Conservation (phyloP, 768 basidiomycete genomes). For the Amanita thiersii region DNA sequence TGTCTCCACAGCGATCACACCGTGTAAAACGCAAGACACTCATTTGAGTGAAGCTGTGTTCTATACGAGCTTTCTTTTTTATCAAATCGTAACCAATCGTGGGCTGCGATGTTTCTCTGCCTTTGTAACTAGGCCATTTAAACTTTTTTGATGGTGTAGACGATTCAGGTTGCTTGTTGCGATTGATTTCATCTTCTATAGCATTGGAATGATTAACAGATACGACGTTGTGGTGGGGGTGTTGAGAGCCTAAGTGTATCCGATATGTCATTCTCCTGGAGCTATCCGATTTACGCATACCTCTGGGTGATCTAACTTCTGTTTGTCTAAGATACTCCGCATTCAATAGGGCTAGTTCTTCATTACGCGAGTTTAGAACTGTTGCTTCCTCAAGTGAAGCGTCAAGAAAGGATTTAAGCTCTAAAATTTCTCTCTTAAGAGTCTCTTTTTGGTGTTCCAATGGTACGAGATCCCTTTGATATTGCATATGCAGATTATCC, state of each 20-base stretch:
- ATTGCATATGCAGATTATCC: conserved; percentile 81
- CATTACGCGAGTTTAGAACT: conserved; percentile 84
- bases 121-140: conserved; percentile 61
- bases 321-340: conserved; percentile 75
- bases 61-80: conserved; percentile 34
- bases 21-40: conserved; percentile 83
- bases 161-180: conserved; percentile 30
- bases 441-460: conserved; percentile 77
- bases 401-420: conserved; percentile 81
- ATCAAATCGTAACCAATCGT: conserved; percentile 23
- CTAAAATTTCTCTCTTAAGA: conserved; percentile 72
- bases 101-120: conserved; percentile 27
- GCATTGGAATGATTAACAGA: conserved; percentile 28
- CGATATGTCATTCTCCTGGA: conserved; percentile 20
- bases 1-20: conserved; percentile 95
- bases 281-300: conserved; percentile 19
- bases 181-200: conserved; percentile 38
- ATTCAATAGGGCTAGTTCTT: conserved; percentile 84
- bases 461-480: conserved; percentile 79
- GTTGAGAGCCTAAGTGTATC: conserved; percentile 18
- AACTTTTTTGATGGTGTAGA: conserved; percentile 52
- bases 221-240: too few species aligned
- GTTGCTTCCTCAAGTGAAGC: conserved; percentile 88
- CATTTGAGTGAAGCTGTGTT: conserved; percentile 86
- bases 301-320: conserved; percentile 41